A percentile compares a stretch with the other conserved stretches of the same genome.
Conservation (phyloP, 306 rosid genomes). For the cucumber (Cucumis sativus) region DNA sequence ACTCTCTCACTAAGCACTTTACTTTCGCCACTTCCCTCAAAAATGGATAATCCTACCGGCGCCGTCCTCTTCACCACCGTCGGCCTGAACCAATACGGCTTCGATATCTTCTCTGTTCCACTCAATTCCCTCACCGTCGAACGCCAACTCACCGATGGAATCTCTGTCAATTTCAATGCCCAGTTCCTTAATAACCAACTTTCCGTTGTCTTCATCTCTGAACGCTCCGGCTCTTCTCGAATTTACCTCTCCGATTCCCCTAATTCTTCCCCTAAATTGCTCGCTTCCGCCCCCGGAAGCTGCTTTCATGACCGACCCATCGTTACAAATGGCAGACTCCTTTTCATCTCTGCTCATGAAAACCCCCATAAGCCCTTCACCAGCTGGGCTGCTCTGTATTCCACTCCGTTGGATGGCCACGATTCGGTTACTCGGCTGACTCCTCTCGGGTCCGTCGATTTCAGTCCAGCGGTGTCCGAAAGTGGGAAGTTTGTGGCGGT, state of each 20-base stretch:
- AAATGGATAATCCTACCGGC: conserved; percentile 33
- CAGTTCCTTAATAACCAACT: conserved; percentile 30
- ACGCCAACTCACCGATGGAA: conserved; percentile 50
- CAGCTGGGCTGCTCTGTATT: conserved; percentile 54
- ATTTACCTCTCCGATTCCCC: conserved; percentile 30
- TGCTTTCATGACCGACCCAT: conserved; percentile 60
- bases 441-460: conserved; percentile 43
- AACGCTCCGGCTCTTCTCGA: conserved; percentile 47
- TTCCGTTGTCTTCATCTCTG: conserved; percentile 50
- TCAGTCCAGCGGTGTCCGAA: conserved; percentile 52
- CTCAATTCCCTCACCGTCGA: conserved; percentile 12
- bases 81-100: conserved; percentile 53
- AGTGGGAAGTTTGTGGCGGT: conserved; percentile 57
- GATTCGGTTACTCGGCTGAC: conserved; percentile 25
- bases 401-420: conserved; percentile 3
- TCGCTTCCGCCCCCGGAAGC: conserved; percentile 24
- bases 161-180: conserved; percentile 65
- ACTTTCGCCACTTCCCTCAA: not conserved
- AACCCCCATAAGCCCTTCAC: conserved; percentile 21
- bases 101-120: conserved; percentile 45
- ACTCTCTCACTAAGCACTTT: not conserved
- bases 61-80: conserved; percentile 49
- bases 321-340: conserved; percentile 24
- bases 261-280: conserved; percentile 5
- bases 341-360: conserved; percentile 62